Evolutionary conservation across 202 grass and related monocot species (phyloP), one percentile per base, ranked within the genome.

Genomic region (Bolboschoenoplectus hybrid): DNA sequence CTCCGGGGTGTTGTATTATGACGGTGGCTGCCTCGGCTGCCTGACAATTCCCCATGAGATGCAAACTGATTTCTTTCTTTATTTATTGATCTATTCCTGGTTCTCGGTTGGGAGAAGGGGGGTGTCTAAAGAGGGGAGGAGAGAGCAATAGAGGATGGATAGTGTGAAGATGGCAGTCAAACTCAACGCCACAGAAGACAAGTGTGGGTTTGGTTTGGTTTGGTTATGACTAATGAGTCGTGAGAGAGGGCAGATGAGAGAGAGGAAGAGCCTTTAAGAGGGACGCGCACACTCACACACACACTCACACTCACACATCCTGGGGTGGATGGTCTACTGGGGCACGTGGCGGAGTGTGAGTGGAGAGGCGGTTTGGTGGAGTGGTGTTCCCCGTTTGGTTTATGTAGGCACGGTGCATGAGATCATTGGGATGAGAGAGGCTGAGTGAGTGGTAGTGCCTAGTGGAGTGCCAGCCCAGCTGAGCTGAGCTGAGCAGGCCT

Each of bases 41-140:
- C 90, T 99, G 97, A 85, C 97, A 99, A 87, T 99, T 99, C 77
- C 97, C 97, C 97, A 99, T 99, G 58, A 84, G 11, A 49, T 17
- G 2, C 4, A 64, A 14, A 13, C 26, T 26, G 26, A 26, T 35
- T n/a, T 2, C 16, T 40, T 11, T 17, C 7, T 16, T 39, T 40
- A 9, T 44, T 2, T 6, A 39, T 44, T 44, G 43, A 5, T 44
- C 5, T 19, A 4, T 71, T 13, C 32, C 69, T 52, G 0, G 7
- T 40, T 69, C 35, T 61, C 16, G 14, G 2, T 74, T 3, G 53
- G 82, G 72, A 19, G 56, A 73, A 38, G 60, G 52, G 63, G 36
- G 82, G 36, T 16, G 45, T 20, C 36, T 62, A 44, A 36, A 83
- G 38, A 14, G 67, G 36, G 0, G 83, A 77, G 9, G 26, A 44